phyloP scores from a whole-genome alignment of 257 asterid genomes.

The Przewalskia tangutica region DNA sequence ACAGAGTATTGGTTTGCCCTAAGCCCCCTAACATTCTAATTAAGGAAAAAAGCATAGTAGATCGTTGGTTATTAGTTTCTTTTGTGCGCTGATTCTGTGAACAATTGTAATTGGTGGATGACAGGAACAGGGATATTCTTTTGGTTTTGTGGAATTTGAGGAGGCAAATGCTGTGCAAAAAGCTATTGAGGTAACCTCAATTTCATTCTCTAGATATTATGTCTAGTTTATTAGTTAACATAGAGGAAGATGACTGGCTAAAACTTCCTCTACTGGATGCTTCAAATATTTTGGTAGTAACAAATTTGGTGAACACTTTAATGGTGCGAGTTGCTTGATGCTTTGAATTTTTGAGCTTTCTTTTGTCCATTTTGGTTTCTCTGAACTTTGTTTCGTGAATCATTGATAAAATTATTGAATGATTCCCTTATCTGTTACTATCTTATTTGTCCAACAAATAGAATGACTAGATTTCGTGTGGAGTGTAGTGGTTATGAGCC shows the following conservation, averaged over 20 bases:
- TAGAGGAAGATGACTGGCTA: background rate
- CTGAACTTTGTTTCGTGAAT: background rate
- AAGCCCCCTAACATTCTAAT: background rate
- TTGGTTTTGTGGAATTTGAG: slow-evolving; percentile 42
- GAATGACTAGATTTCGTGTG: background rate
- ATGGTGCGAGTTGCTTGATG: too few species aligned
- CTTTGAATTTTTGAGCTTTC: too few species aligned
- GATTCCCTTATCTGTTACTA: background rate
- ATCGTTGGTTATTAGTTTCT: background rate
- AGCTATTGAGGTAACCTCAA: slow-evolving; percentile 30
- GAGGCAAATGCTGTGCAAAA: slow-evolving; percentile 31
- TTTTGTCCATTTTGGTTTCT: too few species aligned
- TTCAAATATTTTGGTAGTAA: too few species aligned
- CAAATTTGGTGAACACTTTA: too few species aligned
- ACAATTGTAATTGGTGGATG: background rate
- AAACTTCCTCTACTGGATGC: too few species aligned
- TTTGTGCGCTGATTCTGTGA: background rate
- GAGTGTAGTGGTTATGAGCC: background rate
- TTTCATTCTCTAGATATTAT: background rate
- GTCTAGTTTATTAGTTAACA: background rate
- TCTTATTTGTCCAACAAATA: background rate
- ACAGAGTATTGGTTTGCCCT: slow-evolving; percentile 28
- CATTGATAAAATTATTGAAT: background rate
- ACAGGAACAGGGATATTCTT: slow-evolving; percentile 23
- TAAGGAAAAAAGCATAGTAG: background rate